Percentiles rank a stretch among this genome's conserved stretches.
These are phyloP conservation scores for Phoma sp. DNA, from an alignment of 2,329 filamentous ascomycete genomes.

Conservation along the genomic window DNA sequence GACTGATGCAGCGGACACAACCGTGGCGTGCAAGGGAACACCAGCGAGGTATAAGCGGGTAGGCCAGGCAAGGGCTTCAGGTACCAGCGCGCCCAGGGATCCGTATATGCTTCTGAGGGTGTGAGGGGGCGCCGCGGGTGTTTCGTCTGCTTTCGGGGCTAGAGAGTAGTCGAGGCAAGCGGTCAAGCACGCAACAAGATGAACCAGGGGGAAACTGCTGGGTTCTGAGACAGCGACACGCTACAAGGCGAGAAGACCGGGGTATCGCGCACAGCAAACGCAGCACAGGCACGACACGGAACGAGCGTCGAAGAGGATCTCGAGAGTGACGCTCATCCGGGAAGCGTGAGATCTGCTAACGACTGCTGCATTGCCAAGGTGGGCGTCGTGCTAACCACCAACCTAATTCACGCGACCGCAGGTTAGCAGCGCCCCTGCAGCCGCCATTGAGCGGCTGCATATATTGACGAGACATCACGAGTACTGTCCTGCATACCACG, in stretches of 20 bases:
- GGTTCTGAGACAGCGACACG: not conserved
- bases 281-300: conserved; percentile 8
- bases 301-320: conserved; percentile 1
- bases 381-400: conserved; percentile 4
- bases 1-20: conserved; percentile 8
- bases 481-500: not conserved
- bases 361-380: conserved; percentile 12
- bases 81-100: not conserved
- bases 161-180: conserved; percentile 16
- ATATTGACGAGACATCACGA: conserved; percentile 6
- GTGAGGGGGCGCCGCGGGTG: conserved; percentile 11
- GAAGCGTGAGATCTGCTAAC: conserved; percentile 6
- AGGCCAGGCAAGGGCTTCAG: conserved; percentile 14
- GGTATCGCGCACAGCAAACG: conserved; percentile 7
- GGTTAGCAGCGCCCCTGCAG: conserved; percentile 11
- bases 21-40: conserved; percentile 14
- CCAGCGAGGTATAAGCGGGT: not conserved
- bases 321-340: conserved; percentile 7
- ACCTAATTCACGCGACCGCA: conserved; percentile 10
- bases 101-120: conserved; percentile 5
- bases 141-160: conserved; percentile 13
- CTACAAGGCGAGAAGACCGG: conserved; percentile 1
- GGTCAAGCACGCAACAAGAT: conserved; percentile 18
- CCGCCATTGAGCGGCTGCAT: conserved; percentile 6
- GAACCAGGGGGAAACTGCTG: conserved; percentile 7